Percentiles rank a stretch among this genome's conserved stretches.
phyloP scores from a whole-genome alignment of 345 rosid genomes.

The Raphanus raphanistrum region DNA sequence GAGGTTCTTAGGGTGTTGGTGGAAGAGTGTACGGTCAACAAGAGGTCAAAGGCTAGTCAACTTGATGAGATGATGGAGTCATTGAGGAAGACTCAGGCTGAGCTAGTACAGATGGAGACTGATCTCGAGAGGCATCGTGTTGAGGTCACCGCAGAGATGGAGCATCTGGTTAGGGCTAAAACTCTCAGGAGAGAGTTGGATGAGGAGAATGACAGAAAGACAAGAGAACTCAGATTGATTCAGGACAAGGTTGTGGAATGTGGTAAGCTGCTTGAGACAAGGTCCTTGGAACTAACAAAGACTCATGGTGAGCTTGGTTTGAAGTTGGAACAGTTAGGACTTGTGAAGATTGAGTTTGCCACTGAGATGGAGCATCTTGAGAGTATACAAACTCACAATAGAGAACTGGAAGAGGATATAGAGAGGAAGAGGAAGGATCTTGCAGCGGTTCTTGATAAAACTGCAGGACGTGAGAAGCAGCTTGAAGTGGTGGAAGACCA shows the following conservation, averaged over 20 bases:
- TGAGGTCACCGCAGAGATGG: slow-evolving; percentile 14
- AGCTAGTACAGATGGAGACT: neutral
- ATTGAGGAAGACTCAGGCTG: slow-evolving; percentile 18
- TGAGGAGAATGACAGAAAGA: slow-evolving; percentile 10
- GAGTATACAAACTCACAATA: neutral
- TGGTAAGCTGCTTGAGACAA: slow-evolving; percentile 15
- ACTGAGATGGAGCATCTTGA: slow-evolving; percentile 4
- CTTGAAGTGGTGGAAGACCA: neutral
- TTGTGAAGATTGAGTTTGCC: neutral
- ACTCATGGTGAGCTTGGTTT: slow-evolving; percentile 22
- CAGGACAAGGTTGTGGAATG: neutral
- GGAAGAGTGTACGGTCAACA: slow-evolving; percentile 9
- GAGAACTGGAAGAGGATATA: neutral
- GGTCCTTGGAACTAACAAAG: neutral
- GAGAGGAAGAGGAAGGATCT: neutral
- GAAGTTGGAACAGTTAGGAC: slow-evolving; percentile 14
- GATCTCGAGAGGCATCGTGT: slow-evolving; percentile 12
- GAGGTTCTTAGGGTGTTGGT: slow-evolving; percentile 3
- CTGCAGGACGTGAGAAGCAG: neutral
- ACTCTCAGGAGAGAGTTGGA: slow-evolving; percentile 5
- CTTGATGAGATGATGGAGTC: neutral
- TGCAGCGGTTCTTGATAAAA: neutral
- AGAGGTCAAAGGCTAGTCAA: slow-evolving; percentile 8
- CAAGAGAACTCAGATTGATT: neutral
- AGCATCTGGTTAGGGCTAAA: neutral